Evolutionary conservation across 1,139 yeast species (phyloP), one percentile per base, ranked within the genome.

Genomic region (Yamadazyma atlantica): DNA sequence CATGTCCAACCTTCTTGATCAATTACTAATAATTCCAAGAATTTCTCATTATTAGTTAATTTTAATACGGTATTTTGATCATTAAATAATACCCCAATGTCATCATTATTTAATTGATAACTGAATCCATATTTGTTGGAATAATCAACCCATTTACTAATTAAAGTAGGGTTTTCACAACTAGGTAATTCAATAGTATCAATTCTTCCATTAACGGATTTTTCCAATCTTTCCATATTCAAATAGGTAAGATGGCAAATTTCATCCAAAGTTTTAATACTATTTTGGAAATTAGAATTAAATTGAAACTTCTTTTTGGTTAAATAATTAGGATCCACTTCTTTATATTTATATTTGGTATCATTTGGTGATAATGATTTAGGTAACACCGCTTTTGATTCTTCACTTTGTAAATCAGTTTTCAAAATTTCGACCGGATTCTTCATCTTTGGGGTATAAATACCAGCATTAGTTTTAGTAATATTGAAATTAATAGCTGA

Each of bases 121-220:
- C 96, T 87, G 54, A 94, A 85, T 0, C 99, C 99, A 61, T 90
- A 95, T 57, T 86, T 88, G 65, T 90, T 89, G 29, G 96, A 86
- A 59, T 92, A 92, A 60, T 94, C 98, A 22, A 94, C 98, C 99
- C 99, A 94, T 59, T 90, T 90, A 46, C 95, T 85, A 35, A 92
- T 83, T 45, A 87, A 78, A 12, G 83, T 75, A 11, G 92, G 92
- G 46, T 78, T 78, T 49, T 75, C 82, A 49, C 78, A 71, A 16
- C 63, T 55, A 32, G 75, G 75, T 38, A 69, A 62, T 48, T 66
- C 74, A 37, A 57, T 48, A 6, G 62, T 49, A 36, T 64, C 69
- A n/a, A 64, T 50, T 32, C 55, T 57, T 16, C 59, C 66, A 42
- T 67, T 58, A 36, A 60, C 55, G 31, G 64, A 52, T 40, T 57